These are phyloP conservation scores for Metarhizium humberi DNA, from an alignment of 2,329 filamentous ascomycete species.

Conservation along the genomic window DNA sequence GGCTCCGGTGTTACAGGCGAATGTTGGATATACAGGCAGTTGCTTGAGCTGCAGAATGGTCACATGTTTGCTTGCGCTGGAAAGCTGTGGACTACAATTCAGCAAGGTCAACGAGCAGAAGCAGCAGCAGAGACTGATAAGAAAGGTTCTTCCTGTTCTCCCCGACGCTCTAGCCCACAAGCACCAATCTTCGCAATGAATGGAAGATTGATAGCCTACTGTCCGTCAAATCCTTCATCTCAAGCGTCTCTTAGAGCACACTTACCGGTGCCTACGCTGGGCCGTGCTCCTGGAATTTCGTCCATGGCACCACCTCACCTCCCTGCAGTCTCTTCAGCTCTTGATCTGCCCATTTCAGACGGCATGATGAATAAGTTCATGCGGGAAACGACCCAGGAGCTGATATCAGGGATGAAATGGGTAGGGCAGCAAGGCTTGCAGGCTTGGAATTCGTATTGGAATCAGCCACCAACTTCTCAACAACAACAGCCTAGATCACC, in stretches of 20 bases:
- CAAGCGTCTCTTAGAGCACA: slow-evolving; percentile 60
- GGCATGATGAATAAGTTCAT: slow-evolving; percentile 68
- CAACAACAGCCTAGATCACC: slow-evolving; percentile 29
- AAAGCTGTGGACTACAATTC: slow-evolving; percentile 86
- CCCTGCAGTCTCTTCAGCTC: slow-evolving; percentile 54
- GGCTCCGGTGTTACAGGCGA: slow-evolving; percentile 80
- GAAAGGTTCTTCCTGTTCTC: slow-evolving; percentile 21
- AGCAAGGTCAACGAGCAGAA: slow-evolving; percentile 46
- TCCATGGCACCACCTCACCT: slow-evolving; percentile 61
- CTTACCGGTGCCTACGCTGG: slow-evolving; percentile 45
- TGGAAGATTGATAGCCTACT: slow-evolving; percentile 69
- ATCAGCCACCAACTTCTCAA: slow-evolving; percentile 36
- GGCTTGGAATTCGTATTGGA: slow-evolving; percentile 76
- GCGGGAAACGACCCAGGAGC: slow-evolving; percentile 68
- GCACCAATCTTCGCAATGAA: slow-evolving; percentile 60
- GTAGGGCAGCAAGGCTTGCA: slow-evolving; percentile 68
- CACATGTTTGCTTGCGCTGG: slow-evolving; percentile 58
- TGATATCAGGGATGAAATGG: slow-evolving; percentile 67
- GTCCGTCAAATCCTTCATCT: slow-evolving; percentile 62
- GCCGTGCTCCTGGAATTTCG: slow-evolving; percentile 45
- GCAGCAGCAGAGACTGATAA: slow-evolving; percentile 36
- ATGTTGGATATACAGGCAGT: slow-evolving; percentile 64
- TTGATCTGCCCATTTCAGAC: slow-evolving; percentile 65
- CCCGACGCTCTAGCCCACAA: slow-evolving; percentile 36
- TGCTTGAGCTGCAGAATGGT: slow-evolving; percentile 30